These are phyloP conservation scores for Picochlorum costavermella DNA, from an alignment of 139 green algal species.

Conservation along the genomic window DNA sequence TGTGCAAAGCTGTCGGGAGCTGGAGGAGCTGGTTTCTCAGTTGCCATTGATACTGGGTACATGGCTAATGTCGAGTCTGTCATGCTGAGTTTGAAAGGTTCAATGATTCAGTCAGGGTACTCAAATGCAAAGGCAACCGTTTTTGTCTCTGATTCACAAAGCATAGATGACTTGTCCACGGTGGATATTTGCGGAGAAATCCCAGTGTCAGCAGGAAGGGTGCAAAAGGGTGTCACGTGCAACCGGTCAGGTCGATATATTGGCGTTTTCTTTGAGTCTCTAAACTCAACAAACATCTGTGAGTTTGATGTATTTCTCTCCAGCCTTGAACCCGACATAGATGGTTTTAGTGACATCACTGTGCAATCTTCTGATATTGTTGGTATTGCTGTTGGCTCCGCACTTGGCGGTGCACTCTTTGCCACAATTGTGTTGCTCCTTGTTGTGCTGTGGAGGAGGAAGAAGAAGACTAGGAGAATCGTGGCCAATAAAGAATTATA, in stretches of 20 bases:
- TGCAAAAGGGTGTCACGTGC: not conserved
- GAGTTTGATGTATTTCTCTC: conserved; percentile 10
- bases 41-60: not conserved
- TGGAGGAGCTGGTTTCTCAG: not conserved
- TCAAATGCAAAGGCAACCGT: not conserved
- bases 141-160: not conserved
- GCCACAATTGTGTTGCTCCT: not conserved
- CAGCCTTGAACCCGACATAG: too few species aligned
- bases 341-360: not conserved
- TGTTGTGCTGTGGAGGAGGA: not conserved
- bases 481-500: not conserved
- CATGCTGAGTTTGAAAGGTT: not conserved
- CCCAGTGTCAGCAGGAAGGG: not conserved
- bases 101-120: not conserved
- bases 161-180: not conserved
- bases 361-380: conserved; percentile 3
- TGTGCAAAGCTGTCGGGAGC: not conserved
- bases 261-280: not conserved
- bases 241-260: not conserved
- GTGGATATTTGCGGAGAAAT: not conserved
- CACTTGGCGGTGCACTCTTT: not conserved
- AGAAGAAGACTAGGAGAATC: not conserved
- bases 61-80: not conserved
- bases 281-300: not conserved
- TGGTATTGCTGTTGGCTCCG: conserved; percentile 6